Percentiles rank a stretch among this genome's conserved stretches.
Evolutionary conservation across 1,284 basidiomycete genomes (phyloP).

Genomic region (Bjerkandera adusta): DNA sequence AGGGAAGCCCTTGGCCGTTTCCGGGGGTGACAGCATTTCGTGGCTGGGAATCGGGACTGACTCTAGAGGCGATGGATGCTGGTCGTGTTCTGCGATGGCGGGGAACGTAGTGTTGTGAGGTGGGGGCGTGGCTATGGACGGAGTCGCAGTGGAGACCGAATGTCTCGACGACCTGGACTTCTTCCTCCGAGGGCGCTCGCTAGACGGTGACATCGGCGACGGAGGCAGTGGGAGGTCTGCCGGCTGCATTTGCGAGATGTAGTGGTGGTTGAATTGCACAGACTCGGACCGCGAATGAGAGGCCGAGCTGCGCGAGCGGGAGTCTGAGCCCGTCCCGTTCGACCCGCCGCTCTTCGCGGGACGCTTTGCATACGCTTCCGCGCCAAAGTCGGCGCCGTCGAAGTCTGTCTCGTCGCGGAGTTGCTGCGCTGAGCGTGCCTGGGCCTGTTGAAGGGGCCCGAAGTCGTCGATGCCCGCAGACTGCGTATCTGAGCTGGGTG

Average conservation of each 20-base stretch:
- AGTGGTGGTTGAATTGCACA: constrained; percentile 29
- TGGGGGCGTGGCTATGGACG: constrained; percentile 7
- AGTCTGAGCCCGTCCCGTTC: constrained; percentile 48
- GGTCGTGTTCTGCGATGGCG: constrained; percentile 4
- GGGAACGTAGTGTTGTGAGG: constrained; percentile 8
- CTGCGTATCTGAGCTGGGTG: constrained; percentile 1
- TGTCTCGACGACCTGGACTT: constrained; percentile 26
- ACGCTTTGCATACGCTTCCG: constrained; percentile 46
- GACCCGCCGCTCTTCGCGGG: constrained; percentile 24
- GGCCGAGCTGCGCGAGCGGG: constrained; percentile 55
- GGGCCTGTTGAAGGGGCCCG: constrained; percentile 35
- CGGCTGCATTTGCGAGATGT: constrained; percentile 17
- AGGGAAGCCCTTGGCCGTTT: constrained; percentile 24
- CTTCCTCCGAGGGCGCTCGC: constrained; percentile 20
- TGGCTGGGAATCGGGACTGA: constrained; percentile 4
- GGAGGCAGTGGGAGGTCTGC: constrained; percentile 3
- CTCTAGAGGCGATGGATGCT: background rate
- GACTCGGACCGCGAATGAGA: constrained; percentile 36
- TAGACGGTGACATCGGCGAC: constrained; percentile 3
- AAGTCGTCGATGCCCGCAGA: constrained; percentile 30
- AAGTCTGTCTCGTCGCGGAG: constrained; percentile 37
- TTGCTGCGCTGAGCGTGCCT: constrained; percentile 17
- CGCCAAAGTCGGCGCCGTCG: constrained; percentile 61
- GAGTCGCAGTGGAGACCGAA: constrained; percentile 24
- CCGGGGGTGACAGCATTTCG: constrained; percentile 24